These are phyloP conservation scores for Pseudogymnoascus sp. DNA, from an alignment of 2,329 filamentous ascomycete species.

Conservation along the genomic window DNA sequence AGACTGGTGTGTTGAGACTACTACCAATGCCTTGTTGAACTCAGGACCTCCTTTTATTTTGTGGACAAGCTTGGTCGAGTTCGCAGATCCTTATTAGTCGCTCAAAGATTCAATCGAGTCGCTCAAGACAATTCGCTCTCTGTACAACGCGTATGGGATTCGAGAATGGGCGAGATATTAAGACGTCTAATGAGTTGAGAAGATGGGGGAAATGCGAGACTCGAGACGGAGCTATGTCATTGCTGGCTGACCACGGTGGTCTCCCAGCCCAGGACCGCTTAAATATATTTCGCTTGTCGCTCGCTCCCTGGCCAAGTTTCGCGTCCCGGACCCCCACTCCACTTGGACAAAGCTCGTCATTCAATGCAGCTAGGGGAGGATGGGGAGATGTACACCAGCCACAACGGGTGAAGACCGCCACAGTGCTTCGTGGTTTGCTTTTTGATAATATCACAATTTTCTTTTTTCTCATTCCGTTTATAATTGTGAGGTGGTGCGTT, in stretches of 20 bases:
- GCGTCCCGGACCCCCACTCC: background rate
- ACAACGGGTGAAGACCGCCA: background rate
- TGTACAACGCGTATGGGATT: background rate
- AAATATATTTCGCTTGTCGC: conserved; percentile 4
- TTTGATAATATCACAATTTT: conserved; percentile 3
- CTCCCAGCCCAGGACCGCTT: background rate
- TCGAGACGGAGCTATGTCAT: conserved; percentile 3
- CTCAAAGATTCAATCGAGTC: background rate
- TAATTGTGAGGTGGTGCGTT: background rate
- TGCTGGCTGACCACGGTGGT: background rate
- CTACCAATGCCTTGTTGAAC: background rate
- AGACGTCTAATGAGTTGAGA: background rate
- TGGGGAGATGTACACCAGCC: background rate
- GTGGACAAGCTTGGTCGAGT: background rate
- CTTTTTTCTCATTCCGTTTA: background rate
- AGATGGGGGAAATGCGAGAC: background rate
- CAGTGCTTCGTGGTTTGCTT: background rate
- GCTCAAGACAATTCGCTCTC: background rate
- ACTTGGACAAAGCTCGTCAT: background rate
- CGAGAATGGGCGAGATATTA: background rate
- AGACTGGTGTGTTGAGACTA: background rate
- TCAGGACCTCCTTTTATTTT: background rate
- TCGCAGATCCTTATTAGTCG: background rate
- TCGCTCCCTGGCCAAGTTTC: conserved; percentile 1
- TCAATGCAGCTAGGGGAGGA: background rate